These are phyloP conservation scores for Phialophora tarda DNA, from an alignment of 2,329 filamentous ascomycete species.

Conservation along the genomic window DNA sequence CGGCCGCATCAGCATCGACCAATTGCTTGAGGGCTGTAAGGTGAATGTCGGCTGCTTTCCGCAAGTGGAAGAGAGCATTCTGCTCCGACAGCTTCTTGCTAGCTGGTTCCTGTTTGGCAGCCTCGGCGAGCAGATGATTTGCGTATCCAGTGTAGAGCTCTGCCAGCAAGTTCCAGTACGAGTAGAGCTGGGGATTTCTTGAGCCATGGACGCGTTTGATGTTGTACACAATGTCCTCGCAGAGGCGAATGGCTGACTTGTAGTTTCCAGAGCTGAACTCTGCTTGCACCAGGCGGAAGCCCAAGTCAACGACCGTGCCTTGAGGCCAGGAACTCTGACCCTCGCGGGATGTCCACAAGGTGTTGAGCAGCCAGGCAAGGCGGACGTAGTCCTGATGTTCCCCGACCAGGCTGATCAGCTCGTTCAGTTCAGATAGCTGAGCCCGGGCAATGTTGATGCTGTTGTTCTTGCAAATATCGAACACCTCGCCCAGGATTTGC, in stretches of 20 bases:
- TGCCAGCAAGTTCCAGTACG: conserved; percentile 16
- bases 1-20: conserved; percentile 13
- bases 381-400: conserved; percentile 48
- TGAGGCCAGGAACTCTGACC: conserved; percentile 54
- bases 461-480: conserved; percentile 42
- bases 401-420: conserved; percentile 47
- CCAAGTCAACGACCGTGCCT: conserved; percentile 57
- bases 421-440: conserved; percentile 46
- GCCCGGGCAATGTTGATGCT: conserved; percentile 46
- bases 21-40: conserved; percentile 38
- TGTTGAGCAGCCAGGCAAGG: conserved; percentile 49
- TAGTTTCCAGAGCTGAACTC: conserved; percentile 57
- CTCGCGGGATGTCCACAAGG: conserved; percentile 55
- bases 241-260: conserved; percentile 53
- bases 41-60: conserved; percentile 45
- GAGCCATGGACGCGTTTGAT: conserved; percentile 59
- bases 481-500: conserved; percentile 45
- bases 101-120: conserved; percentile 13
- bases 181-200: conserved; percentile 12
- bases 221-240: conserved; percentile 63
- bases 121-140: conserved; percentile 11
- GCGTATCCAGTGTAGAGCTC: conserved; percentile 48
- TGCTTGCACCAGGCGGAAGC: conserved; percentile 59
- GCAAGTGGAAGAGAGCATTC: conserved; percentile 39
- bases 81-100: conserved; percentile 27